Conservation (phyloP, 345 rosid genomes). For the Heritiera fomes region DNA sequence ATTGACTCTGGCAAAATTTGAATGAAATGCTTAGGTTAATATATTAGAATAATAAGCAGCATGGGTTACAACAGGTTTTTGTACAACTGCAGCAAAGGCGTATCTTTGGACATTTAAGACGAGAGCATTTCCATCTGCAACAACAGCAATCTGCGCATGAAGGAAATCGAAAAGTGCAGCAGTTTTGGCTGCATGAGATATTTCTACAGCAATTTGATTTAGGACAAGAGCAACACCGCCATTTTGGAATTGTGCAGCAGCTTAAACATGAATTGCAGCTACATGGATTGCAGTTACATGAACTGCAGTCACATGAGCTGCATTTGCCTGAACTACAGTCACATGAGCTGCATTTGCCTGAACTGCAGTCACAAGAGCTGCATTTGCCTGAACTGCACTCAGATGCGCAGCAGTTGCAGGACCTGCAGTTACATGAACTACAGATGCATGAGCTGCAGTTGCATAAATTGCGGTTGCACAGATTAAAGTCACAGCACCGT, state of each 20-base stretch:
- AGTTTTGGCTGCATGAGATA: conserved; percentile 38
- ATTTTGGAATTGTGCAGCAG: conserved; percentile 42
- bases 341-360: conserved; percentile 23
- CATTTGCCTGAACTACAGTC: background rate
- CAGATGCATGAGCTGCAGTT: background rate
- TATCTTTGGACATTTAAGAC: conserved; percentile 61
- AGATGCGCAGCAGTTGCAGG: conserved; percentile 10
- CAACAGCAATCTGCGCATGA: conserved; percentile 52
- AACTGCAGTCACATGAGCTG: background rate
- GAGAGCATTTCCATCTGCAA: conserved; percentile 50
- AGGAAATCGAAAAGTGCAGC: conserved; percentile 48
- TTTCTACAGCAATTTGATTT: conserved; percentile 47
- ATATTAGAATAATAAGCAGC: conserved; percentile 54
- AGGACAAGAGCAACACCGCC: conserved; percentile 44
- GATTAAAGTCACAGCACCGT: conserved; percentile 35
- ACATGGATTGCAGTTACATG: background rate
- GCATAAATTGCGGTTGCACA: background rate
- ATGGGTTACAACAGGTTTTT: conserved; percentile 51
- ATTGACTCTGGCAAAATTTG: background rate
- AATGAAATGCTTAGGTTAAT: conserved; percentile 20
- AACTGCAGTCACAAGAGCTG: conserved; percentile 19
- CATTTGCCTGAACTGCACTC: conserved; percentile 33
- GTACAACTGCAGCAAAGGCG: conserved; percentile 44
- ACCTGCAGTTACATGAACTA: background rate
- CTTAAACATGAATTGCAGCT: conserved; percentile 3